Evolutionary conservation across 495 filamentous ascomycete species (phyloP), one percentile per base, ranked within the genome.

Genomic region (Penicillium verhagenii): DNA sequence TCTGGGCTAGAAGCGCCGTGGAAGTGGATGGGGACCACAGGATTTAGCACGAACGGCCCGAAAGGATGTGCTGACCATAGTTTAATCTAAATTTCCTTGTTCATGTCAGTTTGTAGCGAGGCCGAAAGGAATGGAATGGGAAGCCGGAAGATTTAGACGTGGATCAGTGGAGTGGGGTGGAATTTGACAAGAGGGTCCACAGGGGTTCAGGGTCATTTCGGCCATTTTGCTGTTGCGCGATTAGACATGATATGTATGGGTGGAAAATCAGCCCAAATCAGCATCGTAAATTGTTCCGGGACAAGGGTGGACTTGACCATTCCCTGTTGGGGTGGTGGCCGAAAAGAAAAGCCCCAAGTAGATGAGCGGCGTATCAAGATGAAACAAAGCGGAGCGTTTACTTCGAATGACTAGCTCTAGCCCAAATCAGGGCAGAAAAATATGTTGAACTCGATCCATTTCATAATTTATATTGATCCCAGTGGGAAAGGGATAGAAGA

Each of bases 321-420:
- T 49, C 60, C 54, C 7, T 35, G 21, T 45, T 57, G 37, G 44
- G 52, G 43, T 38, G 8, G 47, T 43, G 42, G 47, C 60, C 60
- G 60, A 58, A 23, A 28, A 21, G 19, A 40, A 51, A 54, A 37
- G 48, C 51, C 16, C 59, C 38, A 48, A 31, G 45, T 52, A 60
- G 50, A 63, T 63, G 57, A 58, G 35, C 29, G 13, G 38, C 50
- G 46, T 31, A 39, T 62, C 45, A 64, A 61, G 48, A 18, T 66
- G 64, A 66, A 66, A 66, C 64, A 53, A 6, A 28, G 54, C 52
- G 57, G 54, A 46, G 50, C 56, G 35, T 52, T 54, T 50, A 54
- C 10, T 46, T 14, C 33, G 33, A 4, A 35, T 13, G 3, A n/a
- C 6, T 13, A 35, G 14, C 14, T 11, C 14, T 35, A 31, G 28